Conservation (phyloP, 345 rosid species). For the Schrenkiella parvula region DNA sequence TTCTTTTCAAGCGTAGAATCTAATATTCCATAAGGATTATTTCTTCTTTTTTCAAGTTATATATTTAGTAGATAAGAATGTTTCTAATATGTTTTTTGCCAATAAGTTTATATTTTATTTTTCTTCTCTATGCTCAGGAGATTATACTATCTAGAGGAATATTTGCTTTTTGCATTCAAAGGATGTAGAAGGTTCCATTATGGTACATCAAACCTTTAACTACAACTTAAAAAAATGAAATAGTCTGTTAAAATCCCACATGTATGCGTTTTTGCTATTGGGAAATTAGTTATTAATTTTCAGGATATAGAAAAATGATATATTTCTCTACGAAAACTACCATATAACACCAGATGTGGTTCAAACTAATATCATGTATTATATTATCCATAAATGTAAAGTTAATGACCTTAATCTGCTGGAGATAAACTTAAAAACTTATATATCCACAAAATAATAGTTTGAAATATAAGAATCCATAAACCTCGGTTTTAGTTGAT, state of each 20-base stretch:
- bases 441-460: too few species aligned
- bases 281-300: not conserved
- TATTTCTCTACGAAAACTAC: too few species aligned
- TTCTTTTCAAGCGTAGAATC: constrained; percentile 1
- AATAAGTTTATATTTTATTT: not conserved
- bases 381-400: too few species aligned
- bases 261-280: not conserved
- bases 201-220: not conserved
- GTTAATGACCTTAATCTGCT: too few species aligned
- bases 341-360: too few species aligned
- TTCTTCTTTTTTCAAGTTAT: not conserved
- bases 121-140: not conserved
- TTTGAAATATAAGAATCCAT: too few species aligned
- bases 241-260: not conserved
- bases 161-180: too few species aligned
- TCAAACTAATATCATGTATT: too few species aligned
- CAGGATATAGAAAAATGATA: too few species aligned
- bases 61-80: not conserved
- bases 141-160: too few species aligned
- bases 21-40: not conserved
- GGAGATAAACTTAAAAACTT: too few species aligned
- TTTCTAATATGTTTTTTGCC: not conserved
- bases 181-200: not conserved
- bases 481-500: too few species aligned
- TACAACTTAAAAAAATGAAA: not conserved